A percentile compares a stretch with the other conserved stretches of the same genome.
These are phyloP conservation scores for Isatis lusitanica DNA, from an alignment of 441 rosid species.

Conservation along the genomic window DNA sequence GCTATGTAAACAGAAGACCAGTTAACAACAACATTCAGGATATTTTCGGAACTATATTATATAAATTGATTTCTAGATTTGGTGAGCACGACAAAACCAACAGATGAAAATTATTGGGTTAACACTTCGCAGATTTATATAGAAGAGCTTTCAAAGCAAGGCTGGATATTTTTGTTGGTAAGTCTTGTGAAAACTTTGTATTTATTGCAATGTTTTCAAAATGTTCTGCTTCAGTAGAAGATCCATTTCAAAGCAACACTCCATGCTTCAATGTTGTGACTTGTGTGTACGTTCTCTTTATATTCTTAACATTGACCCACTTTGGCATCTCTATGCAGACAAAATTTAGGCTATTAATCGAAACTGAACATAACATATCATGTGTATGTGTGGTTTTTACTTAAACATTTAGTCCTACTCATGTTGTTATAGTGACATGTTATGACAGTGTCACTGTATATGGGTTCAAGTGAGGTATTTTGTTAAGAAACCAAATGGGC, in stretches of 20 bases:
- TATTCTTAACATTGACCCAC: conserved; percentile 18
- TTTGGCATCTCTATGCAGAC: conserved; percentile 23
- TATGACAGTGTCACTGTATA: background rate
- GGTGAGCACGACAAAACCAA: background rate
- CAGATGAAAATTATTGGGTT: background rate
- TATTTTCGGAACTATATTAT: background rate
- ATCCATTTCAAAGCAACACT: conserved; percentile 16
- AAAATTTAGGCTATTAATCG: conserved; percentile 2
- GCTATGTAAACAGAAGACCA: background rate
- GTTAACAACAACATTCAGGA: background rate
- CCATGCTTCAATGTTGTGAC: conserved; percentile 35
- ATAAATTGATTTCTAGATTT: background rate
- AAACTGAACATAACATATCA: conserved; percentile 29
- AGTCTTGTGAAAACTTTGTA: background rate
- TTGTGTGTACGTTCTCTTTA: background rate
- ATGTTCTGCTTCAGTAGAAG: conserved; percentile 10
- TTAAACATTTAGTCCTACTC: conserved; percentile 25
- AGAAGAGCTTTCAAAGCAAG: conserved; percentile 28
- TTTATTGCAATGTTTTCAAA: conserved; percentile 26
- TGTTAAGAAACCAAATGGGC: background rate
- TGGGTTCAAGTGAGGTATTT: background rate
- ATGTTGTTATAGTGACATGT: background rate
- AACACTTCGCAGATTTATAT: background rate
- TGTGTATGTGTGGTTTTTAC: conserved; percentile 18
- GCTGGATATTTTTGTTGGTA: conserved; percentile 19